A percentile compares a stretch with the other conserved stretches of the same genome.
Evolutionary conservation across 768 basidiomycete species (phyloP).

Genomic region (Dentipellis fragilis): DNA sequence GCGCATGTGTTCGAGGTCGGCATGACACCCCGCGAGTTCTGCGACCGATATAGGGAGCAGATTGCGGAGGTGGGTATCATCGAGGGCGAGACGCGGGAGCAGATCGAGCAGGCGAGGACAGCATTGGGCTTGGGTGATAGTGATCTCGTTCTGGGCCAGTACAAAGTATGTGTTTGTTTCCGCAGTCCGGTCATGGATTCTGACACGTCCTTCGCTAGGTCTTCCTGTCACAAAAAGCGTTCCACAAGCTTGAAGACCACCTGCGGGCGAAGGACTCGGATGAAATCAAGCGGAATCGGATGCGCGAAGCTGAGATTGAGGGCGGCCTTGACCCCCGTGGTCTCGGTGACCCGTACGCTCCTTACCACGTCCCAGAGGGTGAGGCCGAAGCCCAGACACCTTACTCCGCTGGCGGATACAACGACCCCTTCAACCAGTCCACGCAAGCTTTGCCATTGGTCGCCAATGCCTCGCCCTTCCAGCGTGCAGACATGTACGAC

Average conservation of each 20-base stretch:
- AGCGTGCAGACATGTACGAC: constrained; percentile 65
- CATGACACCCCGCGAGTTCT: constrained; percentile 82
- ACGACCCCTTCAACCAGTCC: constrained; percentile 48
- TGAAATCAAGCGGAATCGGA: constrained; percentile 72
- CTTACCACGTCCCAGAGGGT: constrained; percentile 49
- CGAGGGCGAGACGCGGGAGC: constrained; percentile 53
- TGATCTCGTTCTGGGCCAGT: constrained; percentile 75
- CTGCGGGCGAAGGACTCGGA: constrained; percentile 77
- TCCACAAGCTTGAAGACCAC: constrained; percentile 83
- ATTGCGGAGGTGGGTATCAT: constrained; percentile 44
- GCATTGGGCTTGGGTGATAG: constrained; percentile 49
- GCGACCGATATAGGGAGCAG: constrained; percentile 68
- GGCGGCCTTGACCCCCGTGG: constrained; percentile 53
- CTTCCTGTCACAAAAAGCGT: constrained; percentile 77
- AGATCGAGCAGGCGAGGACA: constrained; percentile 47
- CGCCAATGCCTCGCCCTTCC: constrained; percentile 71
- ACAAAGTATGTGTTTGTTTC: constrained; percentile 49
- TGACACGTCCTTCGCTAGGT: constrained; percentile 40
- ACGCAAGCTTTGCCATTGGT: constrained; percentile 78
- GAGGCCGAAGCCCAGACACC: constrained; percentile 26
- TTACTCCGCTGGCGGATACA: constrained; percentile 27
- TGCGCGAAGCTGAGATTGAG: constrained; percentile 68
- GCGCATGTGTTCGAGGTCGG: constrained; percentile 70
- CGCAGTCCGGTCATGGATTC: background rate
- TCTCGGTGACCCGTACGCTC: constrained; percentile 63